Evolutionary conservation across 805 yeast genomes (phyloP).

Genomic region (Lachancea fermentati): DNA sequence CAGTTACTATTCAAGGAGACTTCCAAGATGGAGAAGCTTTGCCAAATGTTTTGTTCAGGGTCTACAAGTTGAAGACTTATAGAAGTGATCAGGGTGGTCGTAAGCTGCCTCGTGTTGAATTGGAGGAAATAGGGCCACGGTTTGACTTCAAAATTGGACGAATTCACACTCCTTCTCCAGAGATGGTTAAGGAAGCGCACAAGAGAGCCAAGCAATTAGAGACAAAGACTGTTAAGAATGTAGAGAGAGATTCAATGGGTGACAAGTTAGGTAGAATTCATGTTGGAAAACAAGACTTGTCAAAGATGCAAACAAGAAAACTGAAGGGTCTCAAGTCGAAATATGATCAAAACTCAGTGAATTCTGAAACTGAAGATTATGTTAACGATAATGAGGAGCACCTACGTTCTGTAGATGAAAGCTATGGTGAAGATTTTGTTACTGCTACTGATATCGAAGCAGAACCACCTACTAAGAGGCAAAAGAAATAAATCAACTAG

Average conservation of each 20-base stretch:
- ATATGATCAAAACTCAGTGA: conserved; percentile 63
- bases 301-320: conserved; percentile 90
- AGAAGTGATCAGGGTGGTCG: conserved; percentile 62
- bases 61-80: conserved; percentile 76
- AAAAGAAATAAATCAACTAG: conserved; percentile 16
- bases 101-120: conserved; percentile 87
- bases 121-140: conserved; percentile 94
- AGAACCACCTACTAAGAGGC: conserved; percentile 28
- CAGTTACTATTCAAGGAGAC: conserved; percentile 73
- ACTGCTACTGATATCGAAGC: conserved; percentile 32
- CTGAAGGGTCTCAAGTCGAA: conserved; percentile 94
- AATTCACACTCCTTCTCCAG: conserved; percentile 74
- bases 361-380: conserved; percentile 47
- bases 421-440: conserved; percentile 31
- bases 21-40: conserved; percentile 61
- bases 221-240: conserved; percentile 81
- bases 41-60: conserved; percentile 85
- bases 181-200: conserved; percentile 84
- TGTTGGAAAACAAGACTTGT: conserved; percentile 90
- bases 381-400: conserved; percentile 38
- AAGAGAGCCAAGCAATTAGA: conserved; percentile 76
- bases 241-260: conserved; percentile 83
- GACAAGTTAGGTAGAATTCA: conserved; percentile 96
- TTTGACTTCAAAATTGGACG: conserved; percentile 90
- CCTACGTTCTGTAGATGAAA: conserved; percentile 24